A percentile compares a stretch with the other conserved stretches of the same genome.
Evolutionary conservation across 2,329 filamentous ascomycete species (phyloP).

Genomic region (Paracorniculantispora psalliotae): DNA sequence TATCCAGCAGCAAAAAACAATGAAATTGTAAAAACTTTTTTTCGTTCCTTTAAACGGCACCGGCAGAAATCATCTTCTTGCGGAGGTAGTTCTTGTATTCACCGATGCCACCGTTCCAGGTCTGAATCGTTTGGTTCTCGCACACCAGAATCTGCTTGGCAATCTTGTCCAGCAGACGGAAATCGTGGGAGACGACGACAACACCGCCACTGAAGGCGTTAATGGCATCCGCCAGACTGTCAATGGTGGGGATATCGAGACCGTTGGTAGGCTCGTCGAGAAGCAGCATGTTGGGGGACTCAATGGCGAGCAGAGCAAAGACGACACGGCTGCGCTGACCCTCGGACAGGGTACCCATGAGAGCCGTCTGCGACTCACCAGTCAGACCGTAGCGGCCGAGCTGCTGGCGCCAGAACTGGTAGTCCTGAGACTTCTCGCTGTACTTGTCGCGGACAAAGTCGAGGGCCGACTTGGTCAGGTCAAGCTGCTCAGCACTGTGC

Average conservation of each 20-base stretch:
- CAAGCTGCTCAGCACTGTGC: slow-evolving; percentile 97
- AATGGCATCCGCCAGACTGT: slow-evolving; percentile 95
- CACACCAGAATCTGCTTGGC: slow-evolving; percentile 99
- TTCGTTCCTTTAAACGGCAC: slow-evolving; percentile 66
- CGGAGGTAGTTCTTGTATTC: slow-evolving; percentile 98
- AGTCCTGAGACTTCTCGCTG: slow-evolving; percentile 81
- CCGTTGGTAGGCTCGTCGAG: slow-evolving; percentile 99
- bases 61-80: slow-evolving; percentile 94
- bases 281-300: slow-evolving; percentile 93
- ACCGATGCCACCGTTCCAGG: slow-evolving; percentile 85
- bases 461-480: slow-evolving; percentile 93
- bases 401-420: slow-evolving; percentile 99
- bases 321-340: slow-evolving; percentile 98
- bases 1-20: slow-evolving; percentile 10
- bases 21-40: background rate
- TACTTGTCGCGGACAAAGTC: slow-evolving; percentile 99
- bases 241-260: slow-evolving; percentile 97
- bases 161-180: slow-evolving; percentile 98
- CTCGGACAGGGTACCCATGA: slow-evolving; percentile 97
- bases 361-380: slow-evolving; percentile 88
- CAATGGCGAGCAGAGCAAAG: slow-evolving; percentile 92
- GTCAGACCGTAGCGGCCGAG: slow-evolving; percentile 90
- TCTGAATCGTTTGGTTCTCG: slow-evolving; percentile 89
- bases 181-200: slow-evolving; percentile 97
- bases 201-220: slow-evolving; percentile 95